phyloP scores from a whole-genome alignment of 768 basidiomycete species.

The Rhizopogon rudus region DNA sequence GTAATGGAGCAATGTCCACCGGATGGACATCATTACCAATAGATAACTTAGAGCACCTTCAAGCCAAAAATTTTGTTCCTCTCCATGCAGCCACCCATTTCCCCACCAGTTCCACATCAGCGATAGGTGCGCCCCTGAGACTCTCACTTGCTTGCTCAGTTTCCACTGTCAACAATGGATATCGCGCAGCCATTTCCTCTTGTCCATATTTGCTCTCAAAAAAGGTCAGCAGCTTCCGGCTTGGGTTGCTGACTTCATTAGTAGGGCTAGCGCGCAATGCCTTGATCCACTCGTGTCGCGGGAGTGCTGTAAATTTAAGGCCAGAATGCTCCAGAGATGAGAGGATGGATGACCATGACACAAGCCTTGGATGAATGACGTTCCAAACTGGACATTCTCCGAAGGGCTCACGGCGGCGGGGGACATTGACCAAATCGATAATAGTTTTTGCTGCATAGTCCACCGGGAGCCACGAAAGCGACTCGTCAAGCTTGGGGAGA shows the following conservation, averaged over 20 bases:
- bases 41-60: neutral
- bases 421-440: constrained; percentile 33
- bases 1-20: neutral
- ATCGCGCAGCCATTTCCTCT: constrained; percentile 4
- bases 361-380: constrained; percentile 10
- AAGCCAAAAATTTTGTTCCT: constrained; percentile 30
- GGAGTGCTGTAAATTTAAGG: constrained; percentile 21
- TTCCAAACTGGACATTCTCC: constrained; percentile 18
- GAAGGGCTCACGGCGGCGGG: neutral
- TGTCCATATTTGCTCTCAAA: constrained; percentile 22
- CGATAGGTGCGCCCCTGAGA: constrained; percentile 12
- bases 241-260: constrained; percentile 19
- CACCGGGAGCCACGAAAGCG: constrained; percentile 45
- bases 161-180: constrained; percentile 6
- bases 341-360: constrained; percentile 37
- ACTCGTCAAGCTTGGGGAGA: constrained; percentile 28
- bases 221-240: constrained; percentile 18
- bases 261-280: constrained; percentile 17
- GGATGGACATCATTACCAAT: too few relatives aligned
- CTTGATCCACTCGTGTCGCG: constrained; percentile 19
- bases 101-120: constrained; percentile 26
- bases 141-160: constrained; percentile 11
- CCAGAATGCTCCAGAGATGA: constrained; percentile 31
- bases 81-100: constrained; percentile 41
- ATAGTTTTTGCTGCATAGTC: constrained; percentile 46